These are phyloP conservation scores for Myxozyma lipomycoides DNA, from an alignment of 805 yeast species.

Conservation along the genomic window DNA sequence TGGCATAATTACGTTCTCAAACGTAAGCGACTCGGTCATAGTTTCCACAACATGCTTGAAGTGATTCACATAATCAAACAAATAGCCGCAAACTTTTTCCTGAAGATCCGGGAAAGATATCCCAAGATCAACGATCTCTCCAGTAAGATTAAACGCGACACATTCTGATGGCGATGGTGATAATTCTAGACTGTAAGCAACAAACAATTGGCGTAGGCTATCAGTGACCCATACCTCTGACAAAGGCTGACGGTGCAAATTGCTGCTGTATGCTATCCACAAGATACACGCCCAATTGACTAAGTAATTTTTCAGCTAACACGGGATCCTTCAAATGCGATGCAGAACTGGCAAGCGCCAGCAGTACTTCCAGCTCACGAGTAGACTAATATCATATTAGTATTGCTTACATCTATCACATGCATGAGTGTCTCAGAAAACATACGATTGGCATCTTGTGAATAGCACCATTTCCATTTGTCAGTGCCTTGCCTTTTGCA, in stretches of 20 bases:
- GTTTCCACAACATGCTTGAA: constrained; percentile 27
- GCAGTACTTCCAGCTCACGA: constrained; percentile 49
- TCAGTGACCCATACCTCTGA: constrained; percentile 26
- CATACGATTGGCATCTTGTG: constrained; percentile 11
- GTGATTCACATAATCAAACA: constrained; percentile 32
- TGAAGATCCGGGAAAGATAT: constrained; percentile 35
- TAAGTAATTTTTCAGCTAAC: constrained; percentile 45
- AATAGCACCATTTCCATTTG: constrained; percentile 25
- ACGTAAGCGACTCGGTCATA: neutral
- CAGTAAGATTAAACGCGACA: constrained; percentile 39
- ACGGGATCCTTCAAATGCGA: constrained; percentile 36
- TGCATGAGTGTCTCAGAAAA: neutral
- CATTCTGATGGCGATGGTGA: constrained; percentile 45
- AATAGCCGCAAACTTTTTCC: constrained; percentile 29
- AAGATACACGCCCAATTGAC: constrained; percentile 47
- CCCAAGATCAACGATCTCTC: constrained; percentile 33
- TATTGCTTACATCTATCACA: constrained; percentile 2
- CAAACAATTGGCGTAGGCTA: constrained; percentile 6
- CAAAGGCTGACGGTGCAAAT: constrained; percentile 36
- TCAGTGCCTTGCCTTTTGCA: constrained; percentile 3
- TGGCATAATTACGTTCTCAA: constrained; percentile 22
- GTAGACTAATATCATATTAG: constrained; percentile 6
- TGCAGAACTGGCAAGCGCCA: constrained; percentile 53
- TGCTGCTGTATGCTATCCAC: constrained; percentile 45
- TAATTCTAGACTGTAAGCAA: too few species aligned